A percentile compares a stretch with the other conserved stretches of the same genome.
Evolutionary conservation across 495 filamentous ascomycete genomes (phyloP).

Genomic region (Friedmanniomyces endolithicus): DNA sequence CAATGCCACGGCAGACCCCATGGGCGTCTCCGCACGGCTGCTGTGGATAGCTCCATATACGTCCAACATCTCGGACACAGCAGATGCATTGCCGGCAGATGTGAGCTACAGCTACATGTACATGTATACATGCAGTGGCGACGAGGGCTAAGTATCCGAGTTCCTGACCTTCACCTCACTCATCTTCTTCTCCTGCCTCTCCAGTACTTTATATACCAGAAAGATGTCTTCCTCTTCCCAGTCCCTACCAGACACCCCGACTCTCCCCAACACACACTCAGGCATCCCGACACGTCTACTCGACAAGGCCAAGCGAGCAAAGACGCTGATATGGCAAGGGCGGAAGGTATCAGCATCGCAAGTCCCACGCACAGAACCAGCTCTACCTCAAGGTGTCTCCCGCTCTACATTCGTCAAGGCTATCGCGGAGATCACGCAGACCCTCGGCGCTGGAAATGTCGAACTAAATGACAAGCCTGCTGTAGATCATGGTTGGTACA

Average conservation of each 20-base stretch:
- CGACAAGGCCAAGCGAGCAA: conserved; percentile 5
- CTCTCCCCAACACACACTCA: conserved; percentile 4
- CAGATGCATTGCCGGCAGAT: too few species aligned
- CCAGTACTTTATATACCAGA: neutral
- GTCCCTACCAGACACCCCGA: conserved; percentile 4
- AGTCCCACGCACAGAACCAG: neutral
- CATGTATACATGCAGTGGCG: too few species aligned
- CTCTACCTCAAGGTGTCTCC: conserved; percentile 9
- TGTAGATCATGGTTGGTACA: conserved; percentile 18
- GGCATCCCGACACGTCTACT: conserved; percentile 10
- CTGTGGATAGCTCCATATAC: too few species aligned
- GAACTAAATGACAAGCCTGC: conserved; percentile 13
- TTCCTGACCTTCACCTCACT: neutral
- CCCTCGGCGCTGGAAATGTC: conserved; percentile 19
- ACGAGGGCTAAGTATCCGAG: too few species aligned
- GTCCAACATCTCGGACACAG: too few species aligned
- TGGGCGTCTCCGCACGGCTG: too few species aligned
- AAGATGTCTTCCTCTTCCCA: neutral
- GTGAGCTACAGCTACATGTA: too few species aligned
- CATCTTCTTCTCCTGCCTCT: neutral
- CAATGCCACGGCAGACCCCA: too few species aligned
- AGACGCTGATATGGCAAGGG: conserved; percentile 3
- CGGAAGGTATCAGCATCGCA: neutral
- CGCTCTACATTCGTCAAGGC: conserved; percentile 5
- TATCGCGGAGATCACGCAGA: neutral